Base-by-base conservation (phyloP, 2,329 filamentous ascomycete species). In the Pestalotiopsis sp. region DNA sequence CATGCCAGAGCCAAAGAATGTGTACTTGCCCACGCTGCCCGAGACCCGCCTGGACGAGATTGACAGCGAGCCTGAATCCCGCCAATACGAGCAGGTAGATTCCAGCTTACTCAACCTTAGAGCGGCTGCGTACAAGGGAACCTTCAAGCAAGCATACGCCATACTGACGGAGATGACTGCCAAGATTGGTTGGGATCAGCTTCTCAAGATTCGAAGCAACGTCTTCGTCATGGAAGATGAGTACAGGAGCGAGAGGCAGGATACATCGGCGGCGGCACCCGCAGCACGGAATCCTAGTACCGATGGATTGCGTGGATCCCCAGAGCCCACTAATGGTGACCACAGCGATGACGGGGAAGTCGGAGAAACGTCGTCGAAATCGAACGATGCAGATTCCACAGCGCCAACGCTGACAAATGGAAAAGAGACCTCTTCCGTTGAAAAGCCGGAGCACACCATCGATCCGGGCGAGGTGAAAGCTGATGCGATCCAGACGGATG, bases 201-300 rank as follows among this genome's bases (percentile, higher is more conserved):
- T 99, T 25, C 85, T 99, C 65, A 97, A 94, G 80, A 97, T 97
- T 76, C 89, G 96, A 73, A 98, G 95, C 83, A 95, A 95, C 71
- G 96, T 99, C 1, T 99, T 99, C 75, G 96, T 99, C 63, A 99
- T 99, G 96, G 96, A 99, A 79, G 96, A 99, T 77, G 96, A 99
- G 80, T 99, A 99, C 78, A 90, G 96, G 63, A 92, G 91, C 68
- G 96, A 98, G 82, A 93, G 93, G 80, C 90, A 93, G 68, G 89
- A 91, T 70, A 80, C 84, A 27, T 81, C 83, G 63, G 78, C 83
- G 17, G 76, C 80, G 60, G 82, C 80, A 67, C 76, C 82, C 69
- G 80, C 81, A 27, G 31, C 90, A 75, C 89, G 92, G 59, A 94
- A 92, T 78, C 88, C 94, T 63, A 96, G 94, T 83, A 93, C 91